Evolutionary conservation across 345 rosid genomes (phyloP).

Genomic region (Erodium maritimum): DNA sequence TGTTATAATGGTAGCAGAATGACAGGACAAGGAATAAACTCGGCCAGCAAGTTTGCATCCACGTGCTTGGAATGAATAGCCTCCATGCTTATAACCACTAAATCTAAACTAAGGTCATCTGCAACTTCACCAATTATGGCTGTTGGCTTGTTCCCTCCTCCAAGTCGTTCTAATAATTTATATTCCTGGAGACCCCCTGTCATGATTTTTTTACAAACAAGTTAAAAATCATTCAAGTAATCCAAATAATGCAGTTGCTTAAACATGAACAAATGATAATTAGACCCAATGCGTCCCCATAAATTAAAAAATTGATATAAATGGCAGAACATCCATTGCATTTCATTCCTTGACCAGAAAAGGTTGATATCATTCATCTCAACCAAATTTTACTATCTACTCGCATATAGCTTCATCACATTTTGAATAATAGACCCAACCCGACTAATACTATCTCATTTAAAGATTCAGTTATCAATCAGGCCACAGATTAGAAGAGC

Average conservation of each 20-base stretch:
- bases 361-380: too few species aligned
- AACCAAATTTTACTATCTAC: too few species aligned
- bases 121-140: constrained; percentile 96
- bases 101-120: constrained; percentile 72
- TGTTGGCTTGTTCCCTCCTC: constrained; percentile 76
- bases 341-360: too few species aligned
- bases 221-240: background rate
- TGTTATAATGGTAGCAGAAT: constrained; percentile 63
- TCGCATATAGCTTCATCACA: too few species aligned
- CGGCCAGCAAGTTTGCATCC: constrained; percentile 84
- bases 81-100: constrained; percentile 91
- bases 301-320: too few species aligned
- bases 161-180: constrained; percentile 72
- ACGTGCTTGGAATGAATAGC: constrained; percentile 97
- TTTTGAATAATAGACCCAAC: too few species aligned
- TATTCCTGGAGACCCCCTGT: constrained; percentile 85
- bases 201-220: too few species aligned
- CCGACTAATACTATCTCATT: background rate
- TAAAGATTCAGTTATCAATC: background rate
- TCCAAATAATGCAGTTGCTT: background rate
- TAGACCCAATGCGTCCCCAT: background rate
- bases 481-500: background rate
- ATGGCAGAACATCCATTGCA: too few species aligned
- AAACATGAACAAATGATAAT: background rate
- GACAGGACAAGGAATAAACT: constrained; percentile 92